These are phyloP conservation scores for Babesia caballi DNA, from an alignment of 169 alveolate species.

Conservation along the genomic window DNA sequence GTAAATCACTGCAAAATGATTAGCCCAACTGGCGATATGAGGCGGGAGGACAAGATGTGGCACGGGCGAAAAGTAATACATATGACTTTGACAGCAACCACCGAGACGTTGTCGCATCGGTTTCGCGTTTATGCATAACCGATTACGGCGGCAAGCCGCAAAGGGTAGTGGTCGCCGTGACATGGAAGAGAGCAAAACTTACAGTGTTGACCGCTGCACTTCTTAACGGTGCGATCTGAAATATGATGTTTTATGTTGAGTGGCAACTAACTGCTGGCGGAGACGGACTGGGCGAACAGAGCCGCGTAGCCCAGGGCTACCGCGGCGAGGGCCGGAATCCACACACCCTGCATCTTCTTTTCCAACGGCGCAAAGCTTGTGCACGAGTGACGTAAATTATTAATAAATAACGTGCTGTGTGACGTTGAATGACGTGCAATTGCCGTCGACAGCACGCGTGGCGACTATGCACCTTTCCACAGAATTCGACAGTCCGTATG, in stretches of 20 bases:
- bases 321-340: conserved; percentile 9
- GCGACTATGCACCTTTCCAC: conserved; percentile 13
- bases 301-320: not conserved
- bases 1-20: conserved; percentile 1
- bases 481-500: not conserved
- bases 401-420: too few relatives aligned
- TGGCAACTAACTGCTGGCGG: not conserved
- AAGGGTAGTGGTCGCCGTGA: too few relatives aligned
- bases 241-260: too few relatives aligned
- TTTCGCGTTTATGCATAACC: too few relatives aligned
- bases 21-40: not conserved
- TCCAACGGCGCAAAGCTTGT: not conserved
- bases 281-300: not conserved
- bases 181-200: not conserved
- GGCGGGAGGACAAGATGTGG: too few relatives aligned
- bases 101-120: not conserved
- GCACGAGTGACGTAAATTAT: too few relatives aligned
- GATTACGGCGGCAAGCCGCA: too few relatives aligned
- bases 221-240: not conserved
- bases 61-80: not conserved
- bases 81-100: not conserved
- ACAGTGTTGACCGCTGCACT: conserved; percentile 24
- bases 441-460: too few relatives aligned
- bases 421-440: too few relatives aligned
- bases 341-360: not conserved